Percentiles rank a stretch among this genome's conserved stretches.
Evolutionary conservation across 805 yeast species (phyloP).

Genomic region (Candida rishiriensis): DNA sequence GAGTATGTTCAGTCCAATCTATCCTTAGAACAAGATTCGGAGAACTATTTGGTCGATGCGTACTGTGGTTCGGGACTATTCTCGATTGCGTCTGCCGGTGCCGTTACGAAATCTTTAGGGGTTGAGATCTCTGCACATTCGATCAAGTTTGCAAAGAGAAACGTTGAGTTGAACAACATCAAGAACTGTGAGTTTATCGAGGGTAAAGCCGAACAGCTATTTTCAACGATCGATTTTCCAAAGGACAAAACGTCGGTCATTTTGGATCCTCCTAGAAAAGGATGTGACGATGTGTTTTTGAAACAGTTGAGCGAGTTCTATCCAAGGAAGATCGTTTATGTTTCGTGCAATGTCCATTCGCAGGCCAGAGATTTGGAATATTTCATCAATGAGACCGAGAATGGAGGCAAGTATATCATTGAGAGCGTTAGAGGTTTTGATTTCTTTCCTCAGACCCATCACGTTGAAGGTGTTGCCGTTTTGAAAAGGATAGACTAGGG

Average conservation of each 20-base stretch:
- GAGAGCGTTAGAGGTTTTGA: constrained; percentile 92
- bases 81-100: constrained; percentile 76
- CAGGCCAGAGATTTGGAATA: constrained; percentile 93
- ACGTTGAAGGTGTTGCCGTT: constrained; percentile 52
- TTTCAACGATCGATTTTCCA: constrained; percentile 74
- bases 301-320: constrained; percentile 77
- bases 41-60: constrained; percentile 29
- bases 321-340: constrained; percentile 88
- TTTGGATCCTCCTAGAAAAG: constrained; percentile 96
- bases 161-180: constrained; percentile 73
- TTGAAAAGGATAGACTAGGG: constrained; percentile 20
- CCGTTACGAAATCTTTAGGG: constrained; percentile 83
- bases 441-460: constrained; percentile 71
- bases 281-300: constrained; percentile 86
- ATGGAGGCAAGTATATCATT: constrained; percentile 60
- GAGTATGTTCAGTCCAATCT: constrained; percentile 74
- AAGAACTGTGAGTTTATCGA: constrained; percentile 78
- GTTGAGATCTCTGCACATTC: constrained; percentile 92
- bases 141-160: constrained; percentile 78
- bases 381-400: constrained; percentile 61
- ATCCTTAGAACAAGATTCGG: constrained; percentile 36
- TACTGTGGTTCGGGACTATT: constrained; percentile 57
- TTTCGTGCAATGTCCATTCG: constrained; percentile 95
- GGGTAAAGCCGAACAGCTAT: constrained; percentile 90
- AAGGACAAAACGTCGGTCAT: constrained; percentile 78